A percentile compares a stretch with the other conserved stretches of the same genome.
Conservation (phyloP, 2,329 filamentous ascomycete species). For the Peltaster fructicola region DNA sequence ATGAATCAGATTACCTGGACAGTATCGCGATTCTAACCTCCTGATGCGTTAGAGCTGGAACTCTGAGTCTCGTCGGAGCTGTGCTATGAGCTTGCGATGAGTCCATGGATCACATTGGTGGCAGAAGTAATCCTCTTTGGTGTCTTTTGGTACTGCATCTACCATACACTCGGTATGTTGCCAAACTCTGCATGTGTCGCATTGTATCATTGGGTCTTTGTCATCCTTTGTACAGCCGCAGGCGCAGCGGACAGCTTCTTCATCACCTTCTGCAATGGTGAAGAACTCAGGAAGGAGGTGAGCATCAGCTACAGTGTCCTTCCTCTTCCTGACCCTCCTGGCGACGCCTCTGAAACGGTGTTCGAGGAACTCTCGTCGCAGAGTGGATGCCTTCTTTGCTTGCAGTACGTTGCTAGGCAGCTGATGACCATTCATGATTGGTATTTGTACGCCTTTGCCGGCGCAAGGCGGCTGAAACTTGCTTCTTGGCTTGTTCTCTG, state of each 20-base stretch:
- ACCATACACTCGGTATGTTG: constrained; percentile 14
- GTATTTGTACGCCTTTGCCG: too few relatives aligned
- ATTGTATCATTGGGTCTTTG: constrained; percentile 8
- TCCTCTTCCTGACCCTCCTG: too few relatives aligned
- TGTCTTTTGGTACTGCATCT: background rate
- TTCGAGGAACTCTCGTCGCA: too few relatives aligned
- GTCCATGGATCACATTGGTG: background rate
- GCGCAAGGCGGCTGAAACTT: too few relatives aligned
- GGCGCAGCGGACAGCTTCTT: constrained; percentile 12
- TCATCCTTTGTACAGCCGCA: constrained; percentile 11
- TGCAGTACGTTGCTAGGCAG: too few relatives aligned
- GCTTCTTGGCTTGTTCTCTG: too few relatives aligned
- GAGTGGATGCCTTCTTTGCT: too few relatives aligned
- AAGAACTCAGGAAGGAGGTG: constrained; percentile 15
- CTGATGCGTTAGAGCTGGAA: background rate
- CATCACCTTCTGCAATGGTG: constrained; percentile 7
- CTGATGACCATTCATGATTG: too few relatives aligned
- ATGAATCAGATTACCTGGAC: background rate
- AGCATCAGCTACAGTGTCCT: too few relatives aligned
- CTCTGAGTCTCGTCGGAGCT: background rate
- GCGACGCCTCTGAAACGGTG: too few relatives aligned
- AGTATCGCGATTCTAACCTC: constrained; percentile 1
- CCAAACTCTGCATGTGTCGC: constrained; percentile 14
- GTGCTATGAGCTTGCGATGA: background rate
- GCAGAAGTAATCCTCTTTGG: constrained; percentile 1